Evolutionary conservation across 441 rosid species (phyloP).

Genomic region (Gossypium schwendimanii): DNA sequence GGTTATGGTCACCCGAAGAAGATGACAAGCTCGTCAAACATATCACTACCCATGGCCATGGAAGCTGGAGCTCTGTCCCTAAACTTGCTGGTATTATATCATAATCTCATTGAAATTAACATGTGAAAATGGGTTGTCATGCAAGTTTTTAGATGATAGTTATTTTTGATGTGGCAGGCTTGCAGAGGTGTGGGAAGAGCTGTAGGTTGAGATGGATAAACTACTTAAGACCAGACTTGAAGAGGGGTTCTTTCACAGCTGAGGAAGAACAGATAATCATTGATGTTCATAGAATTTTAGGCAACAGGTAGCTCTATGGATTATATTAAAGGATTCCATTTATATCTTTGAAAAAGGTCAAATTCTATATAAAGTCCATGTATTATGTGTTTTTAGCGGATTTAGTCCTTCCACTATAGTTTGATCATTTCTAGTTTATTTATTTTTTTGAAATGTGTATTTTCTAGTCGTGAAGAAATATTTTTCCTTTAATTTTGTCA

Average conservation of each 20-base stretch:
- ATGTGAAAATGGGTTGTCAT: neutral
- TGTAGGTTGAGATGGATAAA: conserved; percentile 76
- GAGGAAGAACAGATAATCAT: conserved; percentile 62
- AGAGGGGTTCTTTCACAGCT: conserved; percentile 48
- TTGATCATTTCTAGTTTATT: too few species aligned
- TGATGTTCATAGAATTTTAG: conserved; percentile 62
- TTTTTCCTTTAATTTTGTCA: too few species aligned
- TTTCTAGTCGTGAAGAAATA: too few species aligned
- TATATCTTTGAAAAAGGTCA: neutral
- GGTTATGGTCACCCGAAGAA: conserved; percentile 76
- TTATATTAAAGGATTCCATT: neutral
- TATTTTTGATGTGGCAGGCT: conserved; percentile 29
- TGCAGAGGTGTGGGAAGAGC: conserved; percentile 72
- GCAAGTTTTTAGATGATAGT: neutral
- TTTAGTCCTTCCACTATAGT: too few species aligned
- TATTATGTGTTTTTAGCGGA: too few species aligned
- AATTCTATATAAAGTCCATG: neutral
- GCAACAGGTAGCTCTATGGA: conserved; percentile 37
- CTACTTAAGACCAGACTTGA: conserved; percentile 57
- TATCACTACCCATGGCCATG: conserved; percentile 56
- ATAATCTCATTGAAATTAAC: neutral
- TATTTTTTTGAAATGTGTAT: too few species aligned
- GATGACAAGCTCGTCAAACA: conserved; percentile 59
- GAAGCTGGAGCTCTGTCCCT: conserved; percentile 72
- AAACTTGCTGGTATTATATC: conserved; percentile 44